These are phyloP conservation scores for Ensete glaucum DNA, from an alignment of 176 grass and related monocot genomes.

Conservation along the genomic window DNA sequence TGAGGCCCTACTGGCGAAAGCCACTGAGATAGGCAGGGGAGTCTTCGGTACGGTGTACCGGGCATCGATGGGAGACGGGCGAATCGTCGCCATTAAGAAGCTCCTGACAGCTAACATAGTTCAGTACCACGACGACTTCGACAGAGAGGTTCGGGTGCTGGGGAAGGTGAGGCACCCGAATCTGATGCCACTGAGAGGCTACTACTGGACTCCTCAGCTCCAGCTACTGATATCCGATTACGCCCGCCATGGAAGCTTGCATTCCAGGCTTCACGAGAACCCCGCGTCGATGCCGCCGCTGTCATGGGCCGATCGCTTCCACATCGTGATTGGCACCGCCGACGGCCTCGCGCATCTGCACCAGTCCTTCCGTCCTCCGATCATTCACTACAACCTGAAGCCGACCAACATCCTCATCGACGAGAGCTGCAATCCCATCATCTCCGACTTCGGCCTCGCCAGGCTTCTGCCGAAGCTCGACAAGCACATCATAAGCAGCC, in stretches of 20 bases:
- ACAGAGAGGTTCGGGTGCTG: slow-evolving; percentile 66
- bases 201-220: slow-evolving; percentile 91
- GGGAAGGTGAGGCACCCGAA: slow-evolving; percentile 80
- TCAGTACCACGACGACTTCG: slow-evolving; percentile 67
- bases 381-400: slow-evolving; percentile 95
- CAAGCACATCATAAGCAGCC: slow-evolving; percentile 27
- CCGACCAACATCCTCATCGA: slow-evolving; percentile 89
- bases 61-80: slow-evolving; percentile 32
- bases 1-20: slow-evolving; percentile 62
- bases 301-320: slow-evolving; percentile 70
- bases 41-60: slow-evolving; percentile 64
- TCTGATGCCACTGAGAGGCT: slow-evolving; percentile 66
- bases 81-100: slow-evolving; percentile 61
- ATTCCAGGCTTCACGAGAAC: slow-evolving; percentile 50
- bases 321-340: slow-evolving; percentile 52
- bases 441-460: slow-evolving; percentile 82
- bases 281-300: slow-evolving; percentile 6
- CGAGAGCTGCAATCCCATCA: slow-evolving; percentile 45
- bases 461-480: slow-evolving; percentile 43
- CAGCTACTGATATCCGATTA: slow-evolving; percentile 81
- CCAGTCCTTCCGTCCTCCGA: slow-evolving; percentile 72
- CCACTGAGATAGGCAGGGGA: slow-evolving; percentile 57
- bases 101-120: slow-evolving; percentile 40
- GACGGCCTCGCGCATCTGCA: slow-evolving; percentile 67
- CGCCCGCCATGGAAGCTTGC: slow-evolving; percentile 63